Base-by-base conservation (phyloP, 2,329 filamentous ascomycete species). In the Cordyceps pruinosa region DNA sequence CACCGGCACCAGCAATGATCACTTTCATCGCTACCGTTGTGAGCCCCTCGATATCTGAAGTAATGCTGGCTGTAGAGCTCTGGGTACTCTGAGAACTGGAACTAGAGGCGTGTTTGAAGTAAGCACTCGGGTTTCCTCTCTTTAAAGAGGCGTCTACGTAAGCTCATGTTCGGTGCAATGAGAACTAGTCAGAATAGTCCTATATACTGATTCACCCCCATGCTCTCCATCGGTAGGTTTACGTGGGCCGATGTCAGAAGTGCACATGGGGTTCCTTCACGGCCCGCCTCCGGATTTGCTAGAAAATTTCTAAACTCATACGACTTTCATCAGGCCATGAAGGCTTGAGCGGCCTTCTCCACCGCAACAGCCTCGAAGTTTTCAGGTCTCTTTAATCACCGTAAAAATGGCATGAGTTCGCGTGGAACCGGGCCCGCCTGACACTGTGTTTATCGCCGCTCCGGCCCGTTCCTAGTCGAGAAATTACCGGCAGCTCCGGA, bases 1-100 rank as follows among this genome's bases (percentile, higher is more conserved):
- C 35, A 19, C 56, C 56, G 10, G 49, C 56, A 10, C 56, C 56
- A 21, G 56, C 56, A 52, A 57, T 52, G 13, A 46, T 35, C 2
- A 57, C 48, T 26, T 52, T 57, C 48, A 57, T 52, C n/a, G 50
- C 28, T 13, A 23, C 10, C 10, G 17, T 28, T 19, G n/a, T 12
- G 23, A 9, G 17, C 17, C 19, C 1, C 34, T 28, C 17, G 23
- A 21, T 10, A 21, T 50, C 17, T 5, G 23, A n/a, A n/a, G n/a
- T n/a, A n/a, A n/a, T 28, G 48, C 6, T 26, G 12, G 34, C 21
- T 37, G 23, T 19, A 19, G 26, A 37, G 48, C 17, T 50, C 10
- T 10, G 15, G 17, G 23, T 50, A 21, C 32, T 13, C 5, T 28
- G 23, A 28, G n/a, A 5, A 7, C 21, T 17, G 6, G 28, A 39